A percentile compares a stretch with the other conserved stretches of the same genome.
These are phyloP conservation scores for Cladochytrium tenue DNA, from an alignment of 371 early-diverging fungal genomes.

Conservation along the genomic window DNA sequence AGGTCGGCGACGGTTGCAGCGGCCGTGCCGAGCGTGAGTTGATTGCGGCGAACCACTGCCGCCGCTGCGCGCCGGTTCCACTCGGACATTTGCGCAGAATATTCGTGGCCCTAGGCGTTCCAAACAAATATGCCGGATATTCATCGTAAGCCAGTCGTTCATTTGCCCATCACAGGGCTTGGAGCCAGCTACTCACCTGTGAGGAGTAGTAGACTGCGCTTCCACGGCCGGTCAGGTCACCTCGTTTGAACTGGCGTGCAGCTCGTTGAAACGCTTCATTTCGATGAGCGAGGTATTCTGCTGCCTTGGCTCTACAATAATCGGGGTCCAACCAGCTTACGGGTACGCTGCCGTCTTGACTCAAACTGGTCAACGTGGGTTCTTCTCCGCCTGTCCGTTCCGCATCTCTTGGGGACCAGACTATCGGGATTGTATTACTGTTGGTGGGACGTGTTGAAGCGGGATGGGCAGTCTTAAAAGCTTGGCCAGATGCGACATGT, in stretches of 20 bases:
- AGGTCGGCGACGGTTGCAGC: constrained; percentile 17
- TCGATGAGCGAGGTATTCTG: constrained; percentile 2
- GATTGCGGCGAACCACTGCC: constrained; percentile 10
- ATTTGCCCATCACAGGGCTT: not conserved
- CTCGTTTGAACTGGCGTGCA: constrained; percentile 13
- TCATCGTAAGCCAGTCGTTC: too few species aligned
- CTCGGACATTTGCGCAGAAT: constrained; percentile 5
- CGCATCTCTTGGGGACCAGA: too few species aligned
- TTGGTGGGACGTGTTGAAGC: too few species aligned
- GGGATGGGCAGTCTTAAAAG: too few species aligned
- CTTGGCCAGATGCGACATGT: not conserved
- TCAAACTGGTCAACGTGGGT: too few species aligned
- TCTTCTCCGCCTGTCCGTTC: too few species aligned
- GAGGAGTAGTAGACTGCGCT: constrained; percentile 27
- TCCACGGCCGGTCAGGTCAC: constrained; percentile 22
- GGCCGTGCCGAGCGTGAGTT: not conserved
- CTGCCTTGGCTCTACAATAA: constrained; percentile 18
- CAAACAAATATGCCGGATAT: constrained; percentile 7
- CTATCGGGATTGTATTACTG: too few species aligned
- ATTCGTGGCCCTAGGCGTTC: constrained; percentile 16
- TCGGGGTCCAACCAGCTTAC: constrained; percentile 4
- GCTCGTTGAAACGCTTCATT: constrained; percentile 24
- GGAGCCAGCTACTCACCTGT: constrained; percentile 9
- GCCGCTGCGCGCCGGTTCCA: constrained; percentile 27
- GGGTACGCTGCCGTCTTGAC: too few species aligned